Conservation (phyloP, 169 alveolate species). For the Eimeria brunetti region DNA sequence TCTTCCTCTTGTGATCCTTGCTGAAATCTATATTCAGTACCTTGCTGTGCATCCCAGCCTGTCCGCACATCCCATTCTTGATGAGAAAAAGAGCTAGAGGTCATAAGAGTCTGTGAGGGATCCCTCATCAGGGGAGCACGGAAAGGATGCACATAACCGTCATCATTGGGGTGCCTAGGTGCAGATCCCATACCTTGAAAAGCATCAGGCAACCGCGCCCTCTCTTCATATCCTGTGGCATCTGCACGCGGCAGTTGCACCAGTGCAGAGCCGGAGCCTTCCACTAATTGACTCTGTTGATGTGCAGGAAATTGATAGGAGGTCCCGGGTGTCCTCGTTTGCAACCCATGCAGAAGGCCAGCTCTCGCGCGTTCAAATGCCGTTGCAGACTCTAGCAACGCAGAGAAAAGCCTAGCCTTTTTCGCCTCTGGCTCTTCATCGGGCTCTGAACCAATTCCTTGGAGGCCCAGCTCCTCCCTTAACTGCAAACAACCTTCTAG, state of each 20-base stretch:
- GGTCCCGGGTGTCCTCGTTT: background rate
- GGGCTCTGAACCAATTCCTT: background rate
- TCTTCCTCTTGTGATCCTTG: too few relatives aligned
- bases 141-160: background rate
- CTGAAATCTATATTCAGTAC: too few relatives aligned
- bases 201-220: background rate
- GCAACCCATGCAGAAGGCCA: background rate
- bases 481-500: background rate
- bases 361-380: background rate
- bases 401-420: slow-evolving; percentile 5
- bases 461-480: background rate
- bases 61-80: too few relatives aligned
- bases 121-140: background rate
- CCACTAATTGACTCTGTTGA: background rate
- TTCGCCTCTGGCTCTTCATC: background rate
- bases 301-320: background rate
- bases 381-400: background rate
- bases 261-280: background rate
- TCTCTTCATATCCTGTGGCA: background rate
- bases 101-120: background rate
- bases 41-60: too few relatives aligned
- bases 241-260: background rate
- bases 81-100: background rate
- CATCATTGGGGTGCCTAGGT: too few relatives aligned
- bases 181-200: background rate